Conservation (phyloP, 331 rosid species). For the Acacia pycnantha region DNA sequence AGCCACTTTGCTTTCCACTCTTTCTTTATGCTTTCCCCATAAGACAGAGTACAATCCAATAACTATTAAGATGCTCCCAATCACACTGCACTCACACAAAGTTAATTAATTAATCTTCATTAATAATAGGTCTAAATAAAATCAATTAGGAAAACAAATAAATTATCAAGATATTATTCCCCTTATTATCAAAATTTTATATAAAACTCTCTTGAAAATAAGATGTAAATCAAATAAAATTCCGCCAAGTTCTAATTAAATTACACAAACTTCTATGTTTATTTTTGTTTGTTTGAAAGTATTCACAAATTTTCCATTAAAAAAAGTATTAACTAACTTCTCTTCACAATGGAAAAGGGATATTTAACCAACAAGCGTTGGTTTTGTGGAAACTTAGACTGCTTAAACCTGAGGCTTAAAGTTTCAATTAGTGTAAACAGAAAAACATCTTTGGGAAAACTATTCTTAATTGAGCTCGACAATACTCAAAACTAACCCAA, state of each 20-base stretch:
- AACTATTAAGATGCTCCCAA: conserved; percentile 72
- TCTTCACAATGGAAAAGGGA: no score
- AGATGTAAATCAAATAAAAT: no score
- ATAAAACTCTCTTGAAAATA: background rate
- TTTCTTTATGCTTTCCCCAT: conserved; percentile 94
- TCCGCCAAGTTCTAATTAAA: background rate
- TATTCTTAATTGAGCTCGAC: background rate
- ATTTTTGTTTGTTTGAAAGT: no score
- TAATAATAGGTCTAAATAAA: background rate
- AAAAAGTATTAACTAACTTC: no score
- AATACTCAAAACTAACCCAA: background rate
- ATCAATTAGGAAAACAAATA: background rate
- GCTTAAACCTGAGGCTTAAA: background rate
- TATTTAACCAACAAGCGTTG: no score
- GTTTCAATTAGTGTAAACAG: no score
- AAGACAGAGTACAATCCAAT: conserved; percentile 77
- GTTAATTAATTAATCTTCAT: background rate
- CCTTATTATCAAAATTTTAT: background rate
- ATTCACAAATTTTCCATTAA: no score
- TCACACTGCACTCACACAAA: conserved; percentile 50
- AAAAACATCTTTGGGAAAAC: no score
- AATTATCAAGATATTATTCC: background rate
- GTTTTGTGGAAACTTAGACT: no score
- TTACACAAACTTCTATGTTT: background rate
- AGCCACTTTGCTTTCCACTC: conserved; percentile 37